Evolutionary conservation across 2,329 filamentous ascomycete genomes (phyloP), one percentile per base, ranked within the genome.

Genomic region (Cytospora mali): DNA sequence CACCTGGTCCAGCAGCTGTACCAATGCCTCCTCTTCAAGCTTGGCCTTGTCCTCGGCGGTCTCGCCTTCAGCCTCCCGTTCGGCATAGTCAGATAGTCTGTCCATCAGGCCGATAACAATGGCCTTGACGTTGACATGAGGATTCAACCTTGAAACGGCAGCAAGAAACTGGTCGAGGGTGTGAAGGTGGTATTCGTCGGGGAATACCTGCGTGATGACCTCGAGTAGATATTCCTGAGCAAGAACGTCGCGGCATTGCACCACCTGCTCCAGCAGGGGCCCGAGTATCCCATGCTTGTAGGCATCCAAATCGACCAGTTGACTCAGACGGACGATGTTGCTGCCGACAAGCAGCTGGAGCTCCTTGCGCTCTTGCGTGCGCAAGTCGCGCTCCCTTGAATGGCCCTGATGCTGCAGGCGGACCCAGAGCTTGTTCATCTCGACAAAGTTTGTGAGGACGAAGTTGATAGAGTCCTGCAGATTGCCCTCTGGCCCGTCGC

Each of bases 391-490:
- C 77, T 99, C 95, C 71, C 94, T 86, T 46, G 95, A 99, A 74
- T 97, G 95, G 28, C 95, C 95, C 75, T 99, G 95, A 75, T 99
- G 95, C 75, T 99, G 95, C 72, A 98, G 80, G 50, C 95, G 89
- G 66, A 99, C 95, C 95, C 95, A 99, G 35, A 99, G 84, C 83
- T 99, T 99, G 80, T 99, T 99, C 95, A 99, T 99, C 79, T 99
- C 95, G 69, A 99, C 95, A 73, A 99, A 99, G 72, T 99, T 99
- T 65, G 95, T 99, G 72, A 99, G 80, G 61, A 98, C 90, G 74
- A 99, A 99, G 80, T 92, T 97, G 79, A 99, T 97, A 39, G 93
- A 97, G 77, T 99, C 95, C 75, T 96, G 92, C 55, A 98, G 80
- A 71, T 97, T 98, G 56, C 95, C 95, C 75, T 98, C 93, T 2